Conservation (phyloP, 2,329 filamentous ascomycete species). For the Fusarium sp. region DNA sequence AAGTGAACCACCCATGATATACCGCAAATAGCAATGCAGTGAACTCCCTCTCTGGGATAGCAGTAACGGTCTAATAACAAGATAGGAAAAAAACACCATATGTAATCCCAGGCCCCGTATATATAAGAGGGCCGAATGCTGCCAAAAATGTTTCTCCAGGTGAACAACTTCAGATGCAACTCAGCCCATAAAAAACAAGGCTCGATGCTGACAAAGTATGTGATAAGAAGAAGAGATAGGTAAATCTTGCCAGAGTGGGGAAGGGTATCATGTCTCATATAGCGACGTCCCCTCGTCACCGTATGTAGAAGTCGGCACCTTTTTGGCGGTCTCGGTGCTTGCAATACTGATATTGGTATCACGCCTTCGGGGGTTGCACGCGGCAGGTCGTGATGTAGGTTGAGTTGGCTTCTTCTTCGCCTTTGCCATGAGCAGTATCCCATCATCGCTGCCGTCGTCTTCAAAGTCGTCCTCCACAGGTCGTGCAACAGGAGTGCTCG, state of each 20-base stretch:
- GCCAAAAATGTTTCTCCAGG: conserved; percentile 31
- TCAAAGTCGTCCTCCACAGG: conserved; percentile 55
- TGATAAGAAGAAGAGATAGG: conserved; percentile 25
- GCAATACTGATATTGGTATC: conserved; percentile 69
- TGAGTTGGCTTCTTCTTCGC: conserved; percentile 55
- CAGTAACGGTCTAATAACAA: conserved; percentile 39
- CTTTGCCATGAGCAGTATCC: conserved; percentile 63
- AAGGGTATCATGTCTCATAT: conserved; percentile 43
- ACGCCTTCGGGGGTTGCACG: conserved; percentile 57
- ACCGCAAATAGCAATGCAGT: conserved; percentile 22
- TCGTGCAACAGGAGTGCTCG: conserved; percentile 43
- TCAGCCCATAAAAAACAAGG: conserved; percentile 19
- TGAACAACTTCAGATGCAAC: conserved; percentile 25
- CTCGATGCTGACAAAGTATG: conserved; percentile 34
- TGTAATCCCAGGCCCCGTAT: conserved; percentile 15
- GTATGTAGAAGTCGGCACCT: conserved; percentile 52
- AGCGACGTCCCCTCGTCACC: conserved; percentile 46
- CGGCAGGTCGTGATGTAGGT: conserved; percentile 35
- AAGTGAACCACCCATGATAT: conserved; percentile 36
- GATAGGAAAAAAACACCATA: conserved; percentile 23
- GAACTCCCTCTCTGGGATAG: conserved; percentile 28
- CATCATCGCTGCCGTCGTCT: conserved; percentile 64
- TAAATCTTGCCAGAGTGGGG: conserved; percentile 30
- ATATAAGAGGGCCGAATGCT: conserved; percentile 21
- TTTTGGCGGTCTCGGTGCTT: conserved; percentile 72